A percentile compares a stretch with the other conserved stretches of the same genome.
Conservation (phyloP, 2,329 filamentous ascomycete genomes). For the Fusarium tjaetaba region DNA sequence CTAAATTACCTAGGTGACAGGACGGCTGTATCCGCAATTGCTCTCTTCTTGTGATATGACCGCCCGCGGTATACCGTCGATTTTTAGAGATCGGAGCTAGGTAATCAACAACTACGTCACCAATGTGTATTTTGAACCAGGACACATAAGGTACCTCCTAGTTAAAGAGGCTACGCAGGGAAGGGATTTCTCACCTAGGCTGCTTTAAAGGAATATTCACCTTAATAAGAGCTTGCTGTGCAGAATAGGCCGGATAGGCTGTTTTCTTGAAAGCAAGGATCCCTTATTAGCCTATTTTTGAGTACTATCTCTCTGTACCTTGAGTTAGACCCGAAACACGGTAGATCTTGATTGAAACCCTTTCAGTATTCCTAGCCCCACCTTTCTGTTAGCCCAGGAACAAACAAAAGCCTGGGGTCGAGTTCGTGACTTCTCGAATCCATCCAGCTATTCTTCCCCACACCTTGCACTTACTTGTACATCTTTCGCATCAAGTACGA, state of each 20-base stretch:
- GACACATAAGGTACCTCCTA: not conserved
- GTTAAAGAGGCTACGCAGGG: not conserved
- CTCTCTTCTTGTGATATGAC: not conserved
- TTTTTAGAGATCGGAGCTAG: not conserved
- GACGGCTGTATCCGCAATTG: not conserved
- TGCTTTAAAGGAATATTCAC: not conserved
- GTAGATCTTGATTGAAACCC: not conserved
- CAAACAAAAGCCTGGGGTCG: slow-evolving; percentile 9
- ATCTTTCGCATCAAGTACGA: not conserved
- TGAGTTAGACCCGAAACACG: not conserved
- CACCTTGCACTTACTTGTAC: not conserved
- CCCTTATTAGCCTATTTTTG: not conserved
- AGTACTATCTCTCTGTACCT: not conserved
- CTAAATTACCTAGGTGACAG: not conserved
- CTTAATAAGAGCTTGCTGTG: not conserved
- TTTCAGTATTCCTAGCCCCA: not conserved
- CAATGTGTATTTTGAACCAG: not conserved
- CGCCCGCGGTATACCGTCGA: not conserved
- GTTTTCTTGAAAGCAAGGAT: not conserved
- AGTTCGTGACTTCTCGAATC: not conserved
- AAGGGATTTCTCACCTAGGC: not conserved
- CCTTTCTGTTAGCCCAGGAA: slow-evolving; percentile 15
- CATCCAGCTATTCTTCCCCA: not conserved
- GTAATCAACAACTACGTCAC: not conserved
- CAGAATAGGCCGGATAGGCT: not conserved